phyloP scores from a whole-genome alignment of 495 filamentous ascomycete species.

The Aspergillus campestris region DNA sequence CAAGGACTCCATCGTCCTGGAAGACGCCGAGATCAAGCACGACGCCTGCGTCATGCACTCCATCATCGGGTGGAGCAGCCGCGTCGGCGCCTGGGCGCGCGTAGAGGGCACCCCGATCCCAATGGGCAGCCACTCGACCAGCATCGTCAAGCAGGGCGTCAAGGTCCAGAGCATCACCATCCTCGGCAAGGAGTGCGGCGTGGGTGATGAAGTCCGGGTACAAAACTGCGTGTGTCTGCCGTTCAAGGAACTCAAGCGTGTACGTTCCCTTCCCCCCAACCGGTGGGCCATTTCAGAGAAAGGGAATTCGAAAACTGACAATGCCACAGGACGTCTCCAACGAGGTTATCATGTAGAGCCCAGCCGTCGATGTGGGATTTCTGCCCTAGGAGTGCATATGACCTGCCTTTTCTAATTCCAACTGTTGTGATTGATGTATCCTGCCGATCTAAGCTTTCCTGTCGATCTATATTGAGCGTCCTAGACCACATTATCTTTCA shows the following conservation, averaged over 20 bases:
- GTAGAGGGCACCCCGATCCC: constrained; percentile 95
- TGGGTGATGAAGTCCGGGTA: constrained; percentile 91
- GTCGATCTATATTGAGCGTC: too few species aligned
- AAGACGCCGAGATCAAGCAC: constrained; percentile 93
- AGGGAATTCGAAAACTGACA: constrained; percentile 19
- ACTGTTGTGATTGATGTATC: too few species aligned
- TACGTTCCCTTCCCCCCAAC: constrained; percentile 39
- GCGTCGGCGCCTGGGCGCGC: constrained; percentile 92
- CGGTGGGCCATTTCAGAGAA: too few species aligned
- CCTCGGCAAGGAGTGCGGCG: constrained; percentile 90
- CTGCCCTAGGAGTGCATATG: too few species aligned
- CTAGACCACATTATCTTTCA: too few species aligned
- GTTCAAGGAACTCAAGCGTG: constrained; percentile 97
- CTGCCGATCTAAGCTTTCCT: too few species aligned
- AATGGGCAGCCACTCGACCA: constrained; percentile 82
- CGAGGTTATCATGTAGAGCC: constrained; percentile 88
- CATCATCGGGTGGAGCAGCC: constrained; percentile 95
- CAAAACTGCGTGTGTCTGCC: constrained; percentile 98
- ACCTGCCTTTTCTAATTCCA: too few species aligned
- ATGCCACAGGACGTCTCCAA: constrained; percentile 71
- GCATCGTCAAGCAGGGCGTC: constrained; percentile 91
- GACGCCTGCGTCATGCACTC: constrained; percentile 94
- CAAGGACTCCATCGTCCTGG: constrained; percentile 93
- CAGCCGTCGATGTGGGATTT: too few species aligned
- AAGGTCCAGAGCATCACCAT: constrained; percentile 99